Percentiles rank a stretch among this genome's conserved stretches.
These are phyloP conservation scores for Canavalia ensiformis DNA, from an alignment of 306 rosid genomes.

Conservation along the genomic window DNA sequence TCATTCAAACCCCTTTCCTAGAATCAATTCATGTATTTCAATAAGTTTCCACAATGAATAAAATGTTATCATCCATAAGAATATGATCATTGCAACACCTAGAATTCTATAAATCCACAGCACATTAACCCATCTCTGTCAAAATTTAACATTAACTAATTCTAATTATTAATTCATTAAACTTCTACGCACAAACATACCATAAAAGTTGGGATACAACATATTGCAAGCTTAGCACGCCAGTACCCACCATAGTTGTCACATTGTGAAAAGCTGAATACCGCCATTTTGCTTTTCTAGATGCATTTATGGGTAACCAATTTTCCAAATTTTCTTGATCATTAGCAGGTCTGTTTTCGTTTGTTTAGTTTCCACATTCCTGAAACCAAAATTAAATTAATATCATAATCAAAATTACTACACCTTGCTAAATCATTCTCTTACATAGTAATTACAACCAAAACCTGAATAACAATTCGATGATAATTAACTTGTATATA, in stretches of 20 bases:
- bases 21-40: slow-evolving; percentile 64
- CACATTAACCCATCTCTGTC: background rate
- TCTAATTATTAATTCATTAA: too few species aligned
- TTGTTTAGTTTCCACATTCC: background rate
- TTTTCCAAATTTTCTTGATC: background rate
- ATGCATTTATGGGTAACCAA: slow-evolving; percentile 46
- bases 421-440: too few species aligned
- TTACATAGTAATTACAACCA: too few species aligned
- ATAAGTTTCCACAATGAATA: slow-evolving; percentile 72
- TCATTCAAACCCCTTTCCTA: slow-evolving; percentile 67
- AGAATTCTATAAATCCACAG: slow-evolving; percentile 50
- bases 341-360: background rate
- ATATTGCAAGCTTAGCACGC: slow-evolving; percentile 54
- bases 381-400: background rate
- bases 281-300: slow-evolving; percentile 61
- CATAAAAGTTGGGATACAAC: slow-evolving; percentile 60
- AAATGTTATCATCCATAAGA: slow-evolving; percentile 70
- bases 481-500: background rate
- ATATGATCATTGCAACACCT: slow-evolving; percentile 48
- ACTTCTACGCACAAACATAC: slow-evolving; percentile 16
- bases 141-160: background rate
- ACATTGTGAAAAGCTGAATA: slow-evolving; percentile 61
- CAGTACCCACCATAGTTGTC: slow-evolving; percentile 65
- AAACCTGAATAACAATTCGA: too few species aligned
- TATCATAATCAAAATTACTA: background rate